Percentiles rank a stretch among this genome's conserved stretches.
Evolutionary conservation across 768 basidiomycete genomes (phyloP).

Genomic region (Chalciporus piperatus): DNA sequence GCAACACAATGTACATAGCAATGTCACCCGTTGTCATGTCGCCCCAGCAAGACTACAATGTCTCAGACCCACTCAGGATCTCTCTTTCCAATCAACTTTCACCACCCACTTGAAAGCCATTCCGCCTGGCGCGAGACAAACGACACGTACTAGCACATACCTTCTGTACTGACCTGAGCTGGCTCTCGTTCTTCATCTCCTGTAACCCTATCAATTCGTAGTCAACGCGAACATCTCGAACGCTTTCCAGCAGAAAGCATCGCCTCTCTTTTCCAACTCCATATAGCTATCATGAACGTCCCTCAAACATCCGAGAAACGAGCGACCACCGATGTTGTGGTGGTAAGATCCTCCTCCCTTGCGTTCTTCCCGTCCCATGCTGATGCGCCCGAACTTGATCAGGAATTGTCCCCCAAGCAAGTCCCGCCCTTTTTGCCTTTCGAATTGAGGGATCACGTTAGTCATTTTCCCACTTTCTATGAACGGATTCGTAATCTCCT

Average conservation of each 20-base stretch:
- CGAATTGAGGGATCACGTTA: constrained; percentile 34
- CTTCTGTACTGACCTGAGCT: not conserved
- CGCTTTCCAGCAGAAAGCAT: not conserved
- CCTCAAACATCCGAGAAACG: constrained; percentile 14
- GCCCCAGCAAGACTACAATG: no score
- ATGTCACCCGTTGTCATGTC: no score
- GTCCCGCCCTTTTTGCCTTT: constrained; percentile 33
- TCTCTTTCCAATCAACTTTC: not conserved
- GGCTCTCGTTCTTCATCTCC: not conserved
- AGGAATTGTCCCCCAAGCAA: constrained; percentile 37
- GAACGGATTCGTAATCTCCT: not conserved
- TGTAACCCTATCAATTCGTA: no score
- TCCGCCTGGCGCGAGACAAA: not conserved
- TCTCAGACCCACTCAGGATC: not conserved
- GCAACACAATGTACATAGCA: no score
- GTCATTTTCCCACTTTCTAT: constrained; percentile 19
- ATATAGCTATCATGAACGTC: constrained; percentile 7
- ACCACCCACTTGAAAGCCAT: not conserved
- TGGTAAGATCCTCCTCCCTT: constrained; percentile 19
- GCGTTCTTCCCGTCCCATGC: not conserved
- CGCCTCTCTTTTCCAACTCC: not conserved
- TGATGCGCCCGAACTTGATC: not conserved
- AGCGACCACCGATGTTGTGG: constrained; percentile 19
- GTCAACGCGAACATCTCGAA: no score
- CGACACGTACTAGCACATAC: not conserved